phyloP scores from a whole-genome alignment of 352 stramenopile genomes.

The Phytophthora citrophthora region DNA sequence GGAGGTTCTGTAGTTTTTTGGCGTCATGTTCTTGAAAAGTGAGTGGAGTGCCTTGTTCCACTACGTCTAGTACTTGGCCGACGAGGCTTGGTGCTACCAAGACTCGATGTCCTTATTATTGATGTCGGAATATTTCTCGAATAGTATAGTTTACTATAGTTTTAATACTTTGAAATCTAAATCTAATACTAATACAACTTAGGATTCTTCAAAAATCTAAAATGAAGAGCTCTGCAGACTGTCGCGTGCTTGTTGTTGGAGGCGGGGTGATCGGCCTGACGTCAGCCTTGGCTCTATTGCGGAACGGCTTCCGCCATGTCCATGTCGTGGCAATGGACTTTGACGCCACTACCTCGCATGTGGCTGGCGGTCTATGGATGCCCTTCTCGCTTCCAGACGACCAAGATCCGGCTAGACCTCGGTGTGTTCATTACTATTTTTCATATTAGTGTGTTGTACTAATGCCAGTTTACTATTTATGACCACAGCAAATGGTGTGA shows the following conservation, averaged over 20 bases:
- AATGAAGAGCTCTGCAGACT: constrained; percentile 10
- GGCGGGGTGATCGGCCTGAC: constrained; percentile 75
- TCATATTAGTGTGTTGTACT: background rate
- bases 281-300: constrained; percentile 65
- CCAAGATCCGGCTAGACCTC: constrained; percentile 41
- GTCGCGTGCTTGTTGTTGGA: constrained; percentile 60
- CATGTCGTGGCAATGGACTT: constrained; percentile 57
- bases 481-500: constrained; percentile 64
- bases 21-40: background rate
- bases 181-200: no score
- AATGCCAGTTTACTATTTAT: background rate
- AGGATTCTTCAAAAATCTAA: no score
- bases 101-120: no score
- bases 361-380: constrained; percentile 78
- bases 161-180: no score
- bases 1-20: background rate
- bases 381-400: constrained; percentile 61
- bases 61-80: background rate
- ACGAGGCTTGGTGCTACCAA: background rate
- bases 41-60: background rate
- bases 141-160: no score
- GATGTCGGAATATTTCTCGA: no score
- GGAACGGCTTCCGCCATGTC: constrained; percentile 53
- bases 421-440: constrained; percentile 28
- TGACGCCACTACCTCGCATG: constrained; percentile 68